phyloP scores from a whole-genome alignment of 2,329 filamentous ascomycete species.

The Stachybotrys chartarum region DNA sequence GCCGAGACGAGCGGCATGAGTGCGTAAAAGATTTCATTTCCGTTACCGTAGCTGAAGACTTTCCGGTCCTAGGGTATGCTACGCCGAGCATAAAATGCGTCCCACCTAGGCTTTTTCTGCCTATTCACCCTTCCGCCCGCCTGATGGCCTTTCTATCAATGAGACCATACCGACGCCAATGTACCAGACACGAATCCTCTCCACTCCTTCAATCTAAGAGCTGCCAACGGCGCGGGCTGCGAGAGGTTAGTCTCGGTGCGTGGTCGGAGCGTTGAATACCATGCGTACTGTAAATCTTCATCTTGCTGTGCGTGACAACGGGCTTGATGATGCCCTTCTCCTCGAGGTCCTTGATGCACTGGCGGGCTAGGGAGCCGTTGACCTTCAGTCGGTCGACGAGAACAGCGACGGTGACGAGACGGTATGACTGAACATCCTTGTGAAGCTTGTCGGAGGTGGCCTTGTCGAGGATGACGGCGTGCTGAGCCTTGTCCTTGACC shows the following conservation, averaged over 20 bases:
- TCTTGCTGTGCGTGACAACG: constrained; percentile 91
- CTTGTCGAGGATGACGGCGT: constrained; percentile 99
- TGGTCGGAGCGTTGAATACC: constrained; percentile 1
- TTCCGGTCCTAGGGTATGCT: constrained; percentile 29
- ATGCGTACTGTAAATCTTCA: constrained; percentile 88
- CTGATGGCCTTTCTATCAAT: constrained; percentile 24
- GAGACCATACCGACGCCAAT: constrained; percentile 30
- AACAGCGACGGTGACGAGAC: constrained; percentile 95
- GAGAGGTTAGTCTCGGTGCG: constrained; percentile 18
- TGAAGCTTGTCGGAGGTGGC: constrained; percentile 93
- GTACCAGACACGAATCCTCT: constrained; percentile 26
- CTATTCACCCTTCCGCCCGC: constrained; percentile 23
- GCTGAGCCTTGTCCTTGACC: constrained; percentile 99
- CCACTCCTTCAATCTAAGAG: constrained; percentile 29
- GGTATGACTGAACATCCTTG: constrained; percentile 99
- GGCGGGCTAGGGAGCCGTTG: constrained; percentile 93
- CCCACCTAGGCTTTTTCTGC: constrained; percentile 28
- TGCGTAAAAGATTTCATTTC: constrained; percentile 28
- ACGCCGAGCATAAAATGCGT: constrained; percentile 32
- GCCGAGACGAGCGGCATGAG: constrained; percentile 2
- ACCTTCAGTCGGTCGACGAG: constrained; percentile 99
- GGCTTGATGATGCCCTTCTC: constrained; percentile 99
- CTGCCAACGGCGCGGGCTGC: constrained; percentile 55
- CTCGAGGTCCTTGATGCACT: constrained; percentile 87
- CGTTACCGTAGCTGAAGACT: constrained; percentile 30